These are phyloP conservation scores for Gastrodia elata DNA, from an alignment of 106 monocot genomes.

Conservation along the genomic window DNA sequence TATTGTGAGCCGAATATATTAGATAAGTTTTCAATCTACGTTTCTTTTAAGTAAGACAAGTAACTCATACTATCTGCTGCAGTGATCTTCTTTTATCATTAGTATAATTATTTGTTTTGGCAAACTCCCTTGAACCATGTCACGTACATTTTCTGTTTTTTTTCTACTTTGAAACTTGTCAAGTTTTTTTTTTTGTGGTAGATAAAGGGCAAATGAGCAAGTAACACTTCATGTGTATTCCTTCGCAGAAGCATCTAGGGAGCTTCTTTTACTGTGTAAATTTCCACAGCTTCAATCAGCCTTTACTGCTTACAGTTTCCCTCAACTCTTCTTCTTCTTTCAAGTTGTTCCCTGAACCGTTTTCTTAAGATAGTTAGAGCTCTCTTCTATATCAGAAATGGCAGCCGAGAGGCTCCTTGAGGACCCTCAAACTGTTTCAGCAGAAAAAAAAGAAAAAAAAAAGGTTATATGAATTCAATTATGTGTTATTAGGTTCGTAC, in stretches of 20 bases:
- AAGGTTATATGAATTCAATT: too few species aligned
- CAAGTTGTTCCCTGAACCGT: too few species aligned
- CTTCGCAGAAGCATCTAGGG: not conserved
- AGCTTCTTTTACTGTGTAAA: conserved; percentile 3
- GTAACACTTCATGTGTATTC: too few species aligned
- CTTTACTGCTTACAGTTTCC: not conserved
- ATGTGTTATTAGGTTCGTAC: too few species aligned
- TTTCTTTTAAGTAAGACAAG: too few species aligned
- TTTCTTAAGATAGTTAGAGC: too few species aligned
- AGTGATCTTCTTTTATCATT: not conserved
- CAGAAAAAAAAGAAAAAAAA: not conserved
- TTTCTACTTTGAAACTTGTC: not conserved
- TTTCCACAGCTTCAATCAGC: not conserved
- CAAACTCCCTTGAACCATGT: not conserved
- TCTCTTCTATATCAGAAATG: not conserved
- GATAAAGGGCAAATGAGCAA: too few species aligned
- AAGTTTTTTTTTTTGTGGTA: not conserved
- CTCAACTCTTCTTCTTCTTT: not conserved
- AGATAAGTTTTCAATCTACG: too few species aligned
- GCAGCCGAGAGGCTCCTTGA: not conserved
- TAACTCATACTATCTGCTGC: not conserved
- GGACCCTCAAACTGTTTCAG: not conserved
- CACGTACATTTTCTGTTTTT: not conserved
- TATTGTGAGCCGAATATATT: too few species aligned
- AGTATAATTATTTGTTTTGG: not conserved